Conservation (phyloP, 345 rosid species). For the Alliaria petiolata region DNA sequence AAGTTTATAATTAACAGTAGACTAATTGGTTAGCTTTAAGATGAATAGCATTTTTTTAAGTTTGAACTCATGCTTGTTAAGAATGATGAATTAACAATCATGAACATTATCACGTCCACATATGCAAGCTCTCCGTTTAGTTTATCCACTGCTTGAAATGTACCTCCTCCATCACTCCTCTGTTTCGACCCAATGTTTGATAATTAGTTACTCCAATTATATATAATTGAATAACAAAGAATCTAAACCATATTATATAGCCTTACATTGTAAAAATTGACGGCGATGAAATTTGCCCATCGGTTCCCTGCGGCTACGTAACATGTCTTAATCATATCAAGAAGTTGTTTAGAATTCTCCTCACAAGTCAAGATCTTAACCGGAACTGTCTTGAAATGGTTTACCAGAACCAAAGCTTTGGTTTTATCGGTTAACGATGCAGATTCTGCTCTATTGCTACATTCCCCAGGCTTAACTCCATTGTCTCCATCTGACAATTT, state of each 20-base stretch:
- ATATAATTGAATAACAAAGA: not conserved
- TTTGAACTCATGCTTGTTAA: too few species aligned
- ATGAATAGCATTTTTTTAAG: not conserved
- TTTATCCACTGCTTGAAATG: slow-evolving; percentile 53
- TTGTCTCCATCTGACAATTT: slow-evolving; percentile 38
- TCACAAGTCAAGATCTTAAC: slow-evolving; percentile 30
- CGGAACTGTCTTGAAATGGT: slow-evolving; percentile 43
- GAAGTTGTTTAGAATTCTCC: slow-evolving; percentile 40
- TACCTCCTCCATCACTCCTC: slow-evolving; percentile 62
- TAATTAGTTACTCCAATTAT: not conserved
- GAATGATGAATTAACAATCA: too few species aligned
- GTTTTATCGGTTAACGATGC: slow-evolving; percentile 38
- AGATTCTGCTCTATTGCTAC: slow-evolving; percentile 48
- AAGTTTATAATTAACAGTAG: too few species aligned
- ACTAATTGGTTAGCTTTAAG: not conserved
- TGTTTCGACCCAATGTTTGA: not conserved
- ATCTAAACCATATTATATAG: too few species aligned
- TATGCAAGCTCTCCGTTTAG: slow-evolving; percentile 50
- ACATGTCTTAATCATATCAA: slow-evolving; percentile 40
- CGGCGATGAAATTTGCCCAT: slow-evolving; percentile 58
- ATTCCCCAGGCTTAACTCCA: slow-evolving; percentile 30
- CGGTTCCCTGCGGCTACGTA: slow-evolving; percentile 40
- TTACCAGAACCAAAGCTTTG: slow-evolving; percentile 46
- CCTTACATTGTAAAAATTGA: slow-evolving; percentile 52
- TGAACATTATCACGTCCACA: slow-evolving; percentile 49